These are phyloP conservation scores for Cladosporium sp. DNA, from an alignment of 2,329 filamentous ascomycete species.

Conservation along the genomic window DNA sequence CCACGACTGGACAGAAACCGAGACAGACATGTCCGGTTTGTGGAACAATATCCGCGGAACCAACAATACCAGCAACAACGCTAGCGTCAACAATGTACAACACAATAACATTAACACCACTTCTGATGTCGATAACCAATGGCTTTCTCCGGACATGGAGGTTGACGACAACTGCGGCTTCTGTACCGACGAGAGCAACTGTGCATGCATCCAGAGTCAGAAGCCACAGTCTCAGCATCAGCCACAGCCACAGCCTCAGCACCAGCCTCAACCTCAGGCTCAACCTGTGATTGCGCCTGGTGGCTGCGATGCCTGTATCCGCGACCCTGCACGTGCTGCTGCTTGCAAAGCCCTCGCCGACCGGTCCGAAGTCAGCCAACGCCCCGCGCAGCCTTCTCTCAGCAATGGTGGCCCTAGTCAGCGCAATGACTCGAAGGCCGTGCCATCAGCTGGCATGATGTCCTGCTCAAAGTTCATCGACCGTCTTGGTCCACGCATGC, in stretches of 20 bases:
- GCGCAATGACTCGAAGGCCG: slow-evolving; percentile 10
- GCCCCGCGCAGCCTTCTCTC: background rate
- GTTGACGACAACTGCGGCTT: slow-evolving; percentile 26
- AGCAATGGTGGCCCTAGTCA: background rate
- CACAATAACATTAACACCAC: background rate
- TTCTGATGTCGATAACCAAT: slow-evolving; percentile 14
- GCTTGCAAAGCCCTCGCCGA: slow-evolving; percentile 24
- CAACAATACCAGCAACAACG: slow-evolving; percentile 10
- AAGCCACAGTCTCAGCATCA: background rate
- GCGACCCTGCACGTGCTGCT: slow-evolving; percentile 24
- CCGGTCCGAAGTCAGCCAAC: background rate
- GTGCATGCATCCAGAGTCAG: slow-evolving; percentile 19
- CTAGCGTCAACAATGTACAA: background rate
- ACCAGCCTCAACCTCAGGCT: background rate
- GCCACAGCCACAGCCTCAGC: background rate
- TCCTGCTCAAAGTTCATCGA: slow-evolving; percentile 18
- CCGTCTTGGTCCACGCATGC: slow-evolving; percentile 1
- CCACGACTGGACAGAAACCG: background rate
- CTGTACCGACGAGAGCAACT: slow-evolving; percentile 26
- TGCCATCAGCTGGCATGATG: slow-evolving; percentile 15
- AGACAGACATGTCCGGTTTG: slow-evolving; percentile 20
- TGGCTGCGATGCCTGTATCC: slow-evolving; percentile 26
- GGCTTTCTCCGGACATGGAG: slow-evolving; percentile 19
- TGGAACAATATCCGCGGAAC: slow-evolving; percentile 10
- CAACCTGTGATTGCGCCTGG: slow-evolving; percentile 18